phyloP scores from a whole-genome alignment of 495 filamentous ascomycete species.

The Clohesyomyces aquaticus region DNA sequence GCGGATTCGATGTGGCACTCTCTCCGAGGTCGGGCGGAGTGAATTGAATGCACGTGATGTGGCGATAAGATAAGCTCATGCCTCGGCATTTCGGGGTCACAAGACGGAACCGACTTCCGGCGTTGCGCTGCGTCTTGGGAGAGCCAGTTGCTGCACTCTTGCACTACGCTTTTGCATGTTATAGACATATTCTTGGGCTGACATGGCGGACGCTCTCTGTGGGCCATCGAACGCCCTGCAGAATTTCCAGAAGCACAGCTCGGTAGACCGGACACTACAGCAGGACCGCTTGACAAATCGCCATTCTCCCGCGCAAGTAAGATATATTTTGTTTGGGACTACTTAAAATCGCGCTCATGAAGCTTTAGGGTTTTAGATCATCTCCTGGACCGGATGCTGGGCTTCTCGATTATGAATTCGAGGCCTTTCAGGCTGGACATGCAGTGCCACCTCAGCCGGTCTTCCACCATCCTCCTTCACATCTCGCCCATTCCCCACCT shows the following conservation, averaged over 20 bases:
- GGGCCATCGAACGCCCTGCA: slow-evolving; percentile 89
- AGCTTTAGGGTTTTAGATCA: slow-evolving; percentile 66
- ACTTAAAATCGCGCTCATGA: slow-evolving; percentile 31
- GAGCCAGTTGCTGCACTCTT: background rate
- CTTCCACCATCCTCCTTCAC: slow-evolving; percentile 33
- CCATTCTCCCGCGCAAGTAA: slow-evolving; percentile 61
- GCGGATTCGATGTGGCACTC: no score
- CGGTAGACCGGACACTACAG: slow-evolving; percentile 77
- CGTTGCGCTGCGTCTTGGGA: background rate
- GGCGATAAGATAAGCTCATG: slow-evolving; percentile 6
- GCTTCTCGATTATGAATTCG: slow-evolving; percentile 68
- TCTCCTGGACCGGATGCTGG: slow-evolving; percentile 56
- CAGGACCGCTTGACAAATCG: slow-evolving; percentile 72
- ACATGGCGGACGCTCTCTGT: slow-evolving; percentile 78
- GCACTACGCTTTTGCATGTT: background rate
- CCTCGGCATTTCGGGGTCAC: slow-evolving; percentile 6
- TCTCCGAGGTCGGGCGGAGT: background rate
- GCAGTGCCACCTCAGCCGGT: slow-evolving; percentile 40
- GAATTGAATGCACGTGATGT: background rate
- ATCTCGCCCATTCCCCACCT: slow-evolving; percentile 13
- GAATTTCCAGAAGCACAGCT: slow-evolving; percentile 78
- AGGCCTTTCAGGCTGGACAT: slow-evolving; percentile 69
- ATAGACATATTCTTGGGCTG: slow-evolving; percentile 8
- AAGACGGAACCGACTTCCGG: background rate
- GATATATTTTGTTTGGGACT: slow-evolving; percentile 18